Percentiles rank a stretch among this genome's conserved stretches.
Conservation (phyloP, 306 rosid species). For the Trifolium dubium region DNA sequence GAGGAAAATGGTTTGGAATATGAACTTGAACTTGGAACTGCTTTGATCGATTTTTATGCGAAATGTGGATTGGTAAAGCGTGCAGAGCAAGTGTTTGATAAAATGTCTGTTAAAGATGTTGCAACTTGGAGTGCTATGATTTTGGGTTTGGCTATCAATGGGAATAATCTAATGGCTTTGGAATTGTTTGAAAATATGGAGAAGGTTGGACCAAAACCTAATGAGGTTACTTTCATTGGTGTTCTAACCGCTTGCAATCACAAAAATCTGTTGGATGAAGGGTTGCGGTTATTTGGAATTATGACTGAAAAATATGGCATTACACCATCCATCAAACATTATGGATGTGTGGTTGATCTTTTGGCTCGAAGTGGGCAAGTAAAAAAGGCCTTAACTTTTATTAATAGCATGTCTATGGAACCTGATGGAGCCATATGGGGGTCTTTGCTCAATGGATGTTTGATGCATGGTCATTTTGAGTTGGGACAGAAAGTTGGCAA, state of each 20-base stretch:
- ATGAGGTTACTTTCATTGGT: slow-evolving; percentile 58
- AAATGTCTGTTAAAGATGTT: slow-evolving; percentile 42
- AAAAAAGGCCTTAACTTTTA: slow-evolving; percentile 48
- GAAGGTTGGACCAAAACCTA: slow-evolving; percentile 59
- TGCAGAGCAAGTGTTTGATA: slow-evolving; percentile 39
- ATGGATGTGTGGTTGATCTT: slow-evolving; percentile 63
- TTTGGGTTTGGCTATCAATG: slow-evolving; percentile 51
- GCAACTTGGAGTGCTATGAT: slow-evolving; percentile 58
- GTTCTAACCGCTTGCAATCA: slow-evolving; percentile 67
- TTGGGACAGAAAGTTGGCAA: slow-evolving; percentile 57
- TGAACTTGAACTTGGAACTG: slow-evolving; percentile 47
- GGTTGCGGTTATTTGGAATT: slow-evolving; percentile 37
- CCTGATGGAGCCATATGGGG: slow-evolving; percentile 53
- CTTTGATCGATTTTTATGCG: slow-evolving; percentile 46
- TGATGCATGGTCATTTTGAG: slow-evolving; percentile 57
- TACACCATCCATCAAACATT: slow-evolving; percentile 57
- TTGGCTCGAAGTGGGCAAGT: slow-evolving; percentile 55
- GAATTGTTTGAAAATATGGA: slow-evolving; percentile 57
- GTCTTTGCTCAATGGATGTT: slow-evolving; percentile 54
- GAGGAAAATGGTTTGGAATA: slow-evolving; percentile 40
- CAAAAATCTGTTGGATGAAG: slow-evolving; percentile 41
- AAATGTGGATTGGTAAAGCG: slow-evolving; percentile 42
- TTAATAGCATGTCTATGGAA: slow-evolving; percentile 50
- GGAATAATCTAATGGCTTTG: slow-evolving; percentile 47
- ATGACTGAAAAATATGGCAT: slow-evolving; percentile 58